Evolutionary conservation across 139 green algal species (phyloP), one percentile per base, ranked within the genome.

Genomic region (Spirogloea muscicola): DNA sequence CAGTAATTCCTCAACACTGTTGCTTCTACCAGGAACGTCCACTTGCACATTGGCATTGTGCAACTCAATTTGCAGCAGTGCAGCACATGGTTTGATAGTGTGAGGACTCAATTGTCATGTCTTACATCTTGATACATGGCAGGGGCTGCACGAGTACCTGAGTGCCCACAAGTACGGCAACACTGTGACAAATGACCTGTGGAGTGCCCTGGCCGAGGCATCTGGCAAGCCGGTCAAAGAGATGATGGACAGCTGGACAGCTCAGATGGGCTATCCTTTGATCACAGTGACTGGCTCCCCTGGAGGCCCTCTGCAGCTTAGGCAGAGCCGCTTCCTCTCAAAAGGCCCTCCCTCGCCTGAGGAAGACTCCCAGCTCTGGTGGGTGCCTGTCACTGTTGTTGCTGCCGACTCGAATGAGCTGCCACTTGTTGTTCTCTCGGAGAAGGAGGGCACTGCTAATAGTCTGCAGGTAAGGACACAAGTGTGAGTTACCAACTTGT

Each of bases 171-270:
- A 76, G 60, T 84, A 79, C 51, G 66, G 41, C n/a, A 85, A 85
- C 59, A 69, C 79, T 27, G 33, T 58, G n/a, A 84, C 79, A 25
- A 37, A 60, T 6, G 74, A 85, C 51, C 76, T 85, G 10, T 85
- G 79, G 79, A 46, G 44, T 21, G 67, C 79, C 36, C 38, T 85
- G 1, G 77, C 9, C 34, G 67, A 85, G 76, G 49, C 55, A 27
- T 84, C 74, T 48, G 79, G 76, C 49, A 68, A 85, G 63, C 63
- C 62, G 21, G 79, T 85, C 34, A 29, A 34, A 36, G 7, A 37
- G 38, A 80, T 76, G 76, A 85, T 85, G 76, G 48, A 48, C 39
- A 84, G 59, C 29, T 84, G 76, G 76, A 84, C 76, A 9, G 34
- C 38, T 27, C 75, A 84, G 60, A 83, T 80, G 44, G 76, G 76